Percentiles rank a stretch among this genome's conserved stretches.
phyloP scores from a whole-genome alignment of 2,329 filamentous ascomycete species.

The Trichophyton benhamiae region DNA sequence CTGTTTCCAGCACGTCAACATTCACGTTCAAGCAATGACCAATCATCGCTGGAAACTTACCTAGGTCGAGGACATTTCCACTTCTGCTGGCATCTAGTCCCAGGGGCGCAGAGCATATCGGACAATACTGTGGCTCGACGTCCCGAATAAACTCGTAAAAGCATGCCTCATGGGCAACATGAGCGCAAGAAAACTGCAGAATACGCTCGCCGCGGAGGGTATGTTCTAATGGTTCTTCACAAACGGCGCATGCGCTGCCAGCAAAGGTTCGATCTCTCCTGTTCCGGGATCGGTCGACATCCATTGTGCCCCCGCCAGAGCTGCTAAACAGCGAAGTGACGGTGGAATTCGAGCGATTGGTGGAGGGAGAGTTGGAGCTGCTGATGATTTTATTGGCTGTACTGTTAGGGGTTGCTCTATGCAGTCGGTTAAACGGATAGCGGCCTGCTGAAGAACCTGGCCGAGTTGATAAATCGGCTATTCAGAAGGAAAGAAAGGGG shows the following conservation, averaged over 20 bases:
- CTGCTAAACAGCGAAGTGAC: background rate
- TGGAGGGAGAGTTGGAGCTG: conserved; percentile 3
- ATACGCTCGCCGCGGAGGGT: conserved; percentile 88
- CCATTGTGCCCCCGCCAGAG: conserved; percentile 44
- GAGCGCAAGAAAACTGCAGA: conserved; percentile 88
- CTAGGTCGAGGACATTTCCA: conserved; percentile 83
- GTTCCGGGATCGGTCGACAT: conserved; percentile 63
- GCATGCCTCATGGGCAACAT: conserved; percentile 94
- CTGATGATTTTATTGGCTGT: background rate
- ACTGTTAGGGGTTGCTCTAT: background rate
- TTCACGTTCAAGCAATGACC: background rate
- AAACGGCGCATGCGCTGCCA: conserved; percentile 86
- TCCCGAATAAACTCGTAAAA: conserved; percentile 98
- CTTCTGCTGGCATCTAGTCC: conserved; percentile 86
- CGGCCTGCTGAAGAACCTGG: background rate
- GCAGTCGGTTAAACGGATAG: background rate
- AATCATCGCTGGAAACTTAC: conserved; percentile 36
- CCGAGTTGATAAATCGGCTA: background rate
- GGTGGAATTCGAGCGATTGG: background rate
- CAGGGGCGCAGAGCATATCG: conserved; percentile 81
- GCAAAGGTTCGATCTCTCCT: conserved; percentile 90
- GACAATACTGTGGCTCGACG: conserved; percentile 86
- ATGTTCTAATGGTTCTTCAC: conserved; percentile 91
- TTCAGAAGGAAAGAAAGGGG: conserved; percentile 1
- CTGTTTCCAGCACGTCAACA: conserved; percentile 36